Conservation (phyloP, 2,329 filamentous ascomycete species). For the Graphilbum ipis-grandicollis region DNA sequence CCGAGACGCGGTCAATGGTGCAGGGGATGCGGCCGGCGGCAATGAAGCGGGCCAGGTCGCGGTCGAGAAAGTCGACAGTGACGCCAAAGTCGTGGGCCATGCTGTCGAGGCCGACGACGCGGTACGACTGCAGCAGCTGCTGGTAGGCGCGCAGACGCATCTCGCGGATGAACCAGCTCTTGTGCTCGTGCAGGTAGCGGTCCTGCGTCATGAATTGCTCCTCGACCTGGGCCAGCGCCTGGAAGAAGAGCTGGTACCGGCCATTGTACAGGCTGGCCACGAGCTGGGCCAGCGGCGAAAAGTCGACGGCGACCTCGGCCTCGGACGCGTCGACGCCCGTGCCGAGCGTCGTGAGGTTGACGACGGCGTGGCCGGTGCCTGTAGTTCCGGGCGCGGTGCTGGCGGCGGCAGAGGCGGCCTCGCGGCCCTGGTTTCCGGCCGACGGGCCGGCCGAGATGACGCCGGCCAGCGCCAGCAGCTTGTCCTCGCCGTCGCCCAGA, state of each 20-base stretch:
- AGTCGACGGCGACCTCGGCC: slow-evolving; percentile 70
- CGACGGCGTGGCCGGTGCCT: slow-evolving; percentile 29
- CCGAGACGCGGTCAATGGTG: slow-evolving; percentile 92
- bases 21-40: slow-evolving; percentile 86
- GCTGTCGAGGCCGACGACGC: slow-evolving; percentile 87
- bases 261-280: slow-evolving; percentile 87
- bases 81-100: slow-evolving; percentile 98
- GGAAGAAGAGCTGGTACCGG: slow-evolving; percentile 88
- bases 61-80: slow-evolving; percentile 88
- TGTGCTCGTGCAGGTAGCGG: slow-evolving; percentile 89
- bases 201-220: slow-evolving; percentile 88
- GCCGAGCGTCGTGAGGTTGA: slow-evolving; percentile 79
- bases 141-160: slow-evolving; percentile 95
- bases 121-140: slow-evolving; percentile 92
- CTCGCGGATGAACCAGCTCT: slow-evolving; percentile 92
- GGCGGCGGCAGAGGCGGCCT: slow-evolving; percentile 31
- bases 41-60: slow-evolving; percentile 93
- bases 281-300: slow-evolving; percentile 69
- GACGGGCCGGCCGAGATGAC: slow-evolving; percentile 67
- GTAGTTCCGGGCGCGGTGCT: slow-evolving; percentile 5
- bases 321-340: slow-evolving; percentile 54
- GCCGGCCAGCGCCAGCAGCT: slow-evolving; percentile 65
- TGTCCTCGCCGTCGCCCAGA: slow-evolving; percentile 76
- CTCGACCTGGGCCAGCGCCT: slow-evolving; percentile 75
- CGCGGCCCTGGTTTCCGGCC: slow-evolving; percentile 58